A percentile compares a stretch with the other conserved stretches of the same genome.
These are phyloP conservation scores for Neofusicoccum sp. DNA, from an alignment of 2,329 filamentous ascomycete species.

Conservation along the genomic window DNA sequence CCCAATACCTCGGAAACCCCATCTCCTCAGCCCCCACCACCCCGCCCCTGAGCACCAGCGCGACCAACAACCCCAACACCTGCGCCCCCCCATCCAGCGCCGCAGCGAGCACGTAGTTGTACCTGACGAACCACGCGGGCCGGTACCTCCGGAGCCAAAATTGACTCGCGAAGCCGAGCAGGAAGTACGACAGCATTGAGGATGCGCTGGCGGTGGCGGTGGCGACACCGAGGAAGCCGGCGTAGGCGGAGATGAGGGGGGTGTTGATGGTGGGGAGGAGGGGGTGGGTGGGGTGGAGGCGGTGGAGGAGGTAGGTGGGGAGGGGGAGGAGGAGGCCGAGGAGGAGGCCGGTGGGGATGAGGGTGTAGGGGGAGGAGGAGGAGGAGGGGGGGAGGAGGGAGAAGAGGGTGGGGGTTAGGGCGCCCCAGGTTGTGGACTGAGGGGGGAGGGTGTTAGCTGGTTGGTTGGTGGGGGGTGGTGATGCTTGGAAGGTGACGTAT, in stretches of 20 bases:
- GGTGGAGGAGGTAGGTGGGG: slow-evolving; percentile 24
- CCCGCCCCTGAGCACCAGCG: slow-evolving; percentile 47
- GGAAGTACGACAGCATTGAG: slow-evolving; percentile 34
- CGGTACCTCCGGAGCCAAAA: slow-evolving; percentile 37
- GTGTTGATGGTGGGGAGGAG: slow-evolving; percentile 40
- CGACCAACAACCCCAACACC: slow-evolving; percentile 42
- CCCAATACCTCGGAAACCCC: slow-evolving; percentile 15
- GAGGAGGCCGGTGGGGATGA: slow-evolving; percentile 26
- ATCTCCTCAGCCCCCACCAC: slow-evolving; percentile 30
- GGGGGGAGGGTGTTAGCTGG: no score
- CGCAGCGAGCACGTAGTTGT: slow-evolving; percentile 73
- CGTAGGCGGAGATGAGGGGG: slow-evolving; percentile 44
- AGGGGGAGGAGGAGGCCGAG: slow-evolving; percentile 41
- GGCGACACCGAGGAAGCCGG: slow-evolving; percentile 44
- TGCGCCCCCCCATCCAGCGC: slow-evolving; percentile 64
- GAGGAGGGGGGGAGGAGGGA: no score
- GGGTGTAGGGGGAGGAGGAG: slow-evolving; percentile 49
- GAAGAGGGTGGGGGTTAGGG: slow-evolving; percentile 50
- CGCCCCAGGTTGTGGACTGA: slow-evolving; percentile 31
- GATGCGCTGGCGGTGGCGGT: slow-evolving; percentile 32
- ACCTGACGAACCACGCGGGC: slow-evolving; percentile 45
- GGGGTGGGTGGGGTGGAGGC: slow-evolving; percentile 30
- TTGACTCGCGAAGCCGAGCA: slow-evolving; percentile 36
- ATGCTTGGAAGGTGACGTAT: neutral
- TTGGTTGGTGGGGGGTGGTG: slow-evolving; percentile 22